A percentile compares a stretch with the other conserved stretches of the same genome.
These are phyloP conservation scores for Mimosa bimucronata DNA, from an alignment of 306 rosid species.

Conservation along the genomic window DNA sequence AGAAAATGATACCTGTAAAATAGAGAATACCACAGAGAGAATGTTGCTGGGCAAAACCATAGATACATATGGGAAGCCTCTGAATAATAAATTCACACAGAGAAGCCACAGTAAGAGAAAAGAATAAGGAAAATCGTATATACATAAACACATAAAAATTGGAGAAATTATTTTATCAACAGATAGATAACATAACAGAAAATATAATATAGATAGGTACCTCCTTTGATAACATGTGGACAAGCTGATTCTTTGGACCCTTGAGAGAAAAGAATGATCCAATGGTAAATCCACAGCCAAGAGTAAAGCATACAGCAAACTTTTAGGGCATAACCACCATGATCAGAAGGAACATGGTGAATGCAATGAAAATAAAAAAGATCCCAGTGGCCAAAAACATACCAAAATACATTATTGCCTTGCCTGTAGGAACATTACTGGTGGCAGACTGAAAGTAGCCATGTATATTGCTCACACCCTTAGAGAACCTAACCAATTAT, in stretches of 20 bases:
- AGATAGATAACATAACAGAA: conserved; percentile 17
- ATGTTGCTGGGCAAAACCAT: conserved; percentile 94
- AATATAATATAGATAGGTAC: conserved; percentile 44
- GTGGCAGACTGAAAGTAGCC: conserved; percentile 91
- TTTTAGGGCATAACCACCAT: conserved; percentile 99
- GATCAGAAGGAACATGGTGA: conserved; percentile 94
- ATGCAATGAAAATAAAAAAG: conserved; percentile 89
- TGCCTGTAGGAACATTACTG: conserved; percentile 88
- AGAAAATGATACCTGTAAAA: conserved; percentile 74
- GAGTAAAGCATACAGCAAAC: conserved; percentile 96
- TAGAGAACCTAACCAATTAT: conserved; percentile 69
- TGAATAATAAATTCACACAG: conserved; percentile 47
- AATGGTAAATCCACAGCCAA: conserved; percentile 92
- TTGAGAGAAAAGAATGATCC: conserved; percentile 94
- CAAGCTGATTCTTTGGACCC: conserved; percentile 88
- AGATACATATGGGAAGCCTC: conserved; percentile 97
- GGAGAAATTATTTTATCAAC: neutral
- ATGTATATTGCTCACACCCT: conserved; percentile 94
- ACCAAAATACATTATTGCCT: conserved; percentile 91
- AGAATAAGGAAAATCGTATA: conserved; percentile 14
- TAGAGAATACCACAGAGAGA: conserved; percentile 93
- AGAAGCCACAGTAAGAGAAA: conserved; percentile 27
- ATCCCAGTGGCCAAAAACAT: conserved; percentile 87
- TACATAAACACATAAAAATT: conserved; percentile 15
- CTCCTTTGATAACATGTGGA: conserved; percentile 92